Base-by-base conservation (phyloP, 2,329 filamentous ascomycete species). In the Magnaporthiopsis rhizophila region DNA sequence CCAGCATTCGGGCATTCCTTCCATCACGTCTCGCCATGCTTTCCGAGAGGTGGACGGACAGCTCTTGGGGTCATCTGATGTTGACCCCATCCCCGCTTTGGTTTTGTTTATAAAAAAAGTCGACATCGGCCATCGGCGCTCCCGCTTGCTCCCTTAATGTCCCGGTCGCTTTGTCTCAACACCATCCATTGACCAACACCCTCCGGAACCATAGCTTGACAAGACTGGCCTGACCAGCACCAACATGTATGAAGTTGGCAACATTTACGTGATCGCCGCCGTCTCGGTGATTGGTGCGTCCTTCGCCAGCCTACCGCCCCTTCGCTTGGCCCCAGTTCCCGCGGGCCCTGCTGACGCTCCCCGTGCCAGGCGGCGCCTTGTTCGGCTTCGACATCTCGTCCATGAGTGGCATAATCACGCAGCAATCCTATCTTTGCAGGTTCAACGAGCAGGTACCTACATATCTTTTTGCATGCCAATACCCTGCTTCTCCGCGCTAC, bases 331-430 rank as follows among this genome's bases (percentile, higher is more conserved):
- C 45, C 45, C 1, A 7, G 45, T 15, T 50, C 18, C 45, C 45
- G 21, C 1, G 45, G 3, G n/a, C 45, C 6, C 45, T 50, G 15
- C 45, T 50, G 21, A 50, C 18, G 38, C 45, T 58, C 30, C 34
- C 30, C 50, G 32, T 32, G 36, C 63, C 63, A 77, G 76, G 76
- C 67, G 76, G 76, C 66, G 74, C 71, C 57, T 73, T 79, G 1
- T 78, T 78, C 65, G 77, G 77, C 64, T 79, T 79, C 66, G 77
- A 79, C 69, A 79, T 79, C 64, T 76, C 76, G n/a, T 79, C 77
- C 38, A 76, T 79, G 77, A 78, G 75, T 58, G 77, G 78, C 65
- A 76, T 79, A 59, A 77, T 80, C 69, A 73, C 74, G 21, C 78
- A 76, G 6, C 72, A 74, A 53, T 74, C 76, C 1, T 80, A 80